Conservation (phyloP, 2,329 filamentous ascomycete genomes). For the Diaporthe destruens region DNA sequence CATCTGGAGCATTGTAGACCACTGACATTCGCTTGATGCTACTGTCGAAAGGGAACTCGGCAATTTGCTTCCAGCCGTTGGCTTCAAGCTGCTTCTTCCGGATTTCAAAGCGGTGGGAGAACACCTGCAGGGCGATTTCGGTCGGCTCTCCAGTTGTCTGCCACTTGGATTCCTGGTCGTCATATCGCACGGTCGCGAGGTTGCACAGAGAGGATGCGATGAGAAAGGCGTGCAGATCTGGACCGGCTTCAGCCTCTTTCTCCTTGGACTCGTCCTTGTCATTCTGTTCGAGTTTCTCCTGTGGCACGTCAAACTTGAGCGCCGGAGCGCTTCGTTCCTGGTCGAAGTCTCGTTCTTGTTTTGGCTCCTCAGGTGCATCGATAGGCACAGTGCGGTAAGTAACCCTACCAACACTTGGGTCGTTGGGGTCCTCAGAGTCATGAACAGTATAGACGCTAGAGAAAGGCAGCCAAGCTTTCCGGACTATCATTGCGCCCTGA, state of each 20-base stretch:
- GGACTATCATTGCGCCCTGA: conserved; percentile 77
- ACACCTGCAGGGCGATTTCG: conserved; percentile 82
- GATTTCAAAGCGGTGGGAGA: conserved; percentile 75
- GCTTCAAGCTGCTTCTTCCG: conserved; percentile 66
- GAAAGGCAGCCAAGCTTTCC: conserved; percentile 74
- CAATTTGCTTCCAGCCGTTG: conserved; percentile 71
- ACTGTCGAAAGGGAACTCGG: conserved; percentile 85
- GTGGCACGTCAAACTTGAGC: conserved; percentile 73
- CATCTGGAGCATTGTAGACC: conserved; percentile 68
- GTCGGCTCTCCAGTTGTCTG: conserved; percentile 78
- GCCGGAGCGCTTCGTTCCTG: conserved; percentile 70
- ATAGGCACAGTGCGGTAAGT: conserved; percentile 58
- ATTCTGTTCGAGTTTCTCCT: conserved; percentile 63
- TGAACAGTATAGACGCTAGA: conserved; percentile 70
- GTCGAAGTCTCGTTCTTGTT: conserved; percentile 67
- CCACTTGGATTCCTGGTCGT: conserved; percentile 70
- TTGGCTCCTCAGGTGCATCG: conserved; percentile 51
- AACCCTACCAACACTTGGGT: conserved; percentile 71
- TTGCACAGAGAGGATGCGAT: conserved; percentile 74
- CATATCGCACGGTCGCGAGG: conserved; percentile 68
- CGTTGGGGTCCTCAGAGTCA: conserved; percentile 70
- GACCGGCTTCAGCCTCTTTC: conserved; percentile 60
- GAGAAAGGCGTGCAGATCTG: conserved; percentile 64
- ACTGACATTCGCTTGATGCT: conserved; percentile 85
- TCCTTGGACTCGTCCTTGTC: conserved; percentile 51